Conservation (phyloP, 1,284 basidiomycete species). For the Athelia sp. region DNA sequence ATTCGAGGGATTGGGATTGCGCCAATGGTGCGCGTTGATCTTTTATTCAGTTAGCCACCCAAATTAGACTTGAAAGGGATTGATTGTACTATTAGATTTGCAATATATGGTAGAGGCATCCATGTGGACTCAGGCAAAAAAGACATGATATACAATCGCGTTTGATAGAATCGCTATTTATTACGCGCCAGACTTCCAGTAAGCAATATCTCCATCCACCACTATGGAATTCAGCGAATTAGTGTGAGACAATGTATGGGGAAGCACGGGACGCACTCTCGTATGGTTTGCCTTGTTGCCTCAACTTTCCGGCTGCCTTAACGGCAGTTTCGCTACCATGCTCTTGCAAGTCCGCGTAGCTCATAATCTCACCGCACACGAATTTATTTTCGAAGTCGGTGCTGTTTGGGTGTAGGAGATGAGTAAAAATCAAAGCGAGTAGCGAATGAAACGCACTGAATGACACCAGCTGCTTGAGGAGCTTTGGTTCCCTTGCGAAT, state of each 20-base stretch:
- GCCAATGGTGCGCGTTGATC: no score
- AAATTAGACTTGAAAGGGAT: no score
- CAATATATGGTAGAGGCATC: no score
- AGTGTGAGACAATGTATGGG: neutral
- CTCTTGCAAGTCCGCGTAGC: slow-evolving; percentile 88
- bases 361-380: slow-evolving; percentile 99
- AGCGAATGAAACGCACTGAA: slow-evolving; percentile 64
- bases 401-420: slow-evolving; percentile 30
- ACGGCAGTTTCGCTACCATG: slow-evolving; percentile 87
- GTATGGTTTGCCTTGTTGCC: slow-evolving; percentile 97
- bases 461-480: slow-evolving; percentile 96
- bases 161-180: neutral
- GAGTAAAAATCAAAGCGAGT: neutral
- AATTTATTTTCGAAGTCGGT: slow-evolving; percentile 98
- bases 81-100: no score
- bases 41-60: no score
- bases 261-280: slow-evolving; percentile 56
- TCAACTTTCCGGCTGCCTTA: slow-evolving; percentile 93
- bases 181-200: slow-evolving; percentile 72
- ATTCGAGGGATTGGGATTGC: no score
- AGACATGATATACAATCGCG: no score
- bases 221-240: slow-evolving; percentile 35
- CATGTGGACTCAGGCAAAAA: no score
- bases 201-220: slow-evolving; percentile 81
- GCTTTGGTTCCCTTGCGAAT: slow-evolving; percentile 93